A percentile compares a stretch with the other conserved stretches of the same genome.
These are phyloP conservation scores for Mycena sanguinolenta DNA, from an alignment of 768 basidiomycete species.

Conservation along the genomic window DNA sequence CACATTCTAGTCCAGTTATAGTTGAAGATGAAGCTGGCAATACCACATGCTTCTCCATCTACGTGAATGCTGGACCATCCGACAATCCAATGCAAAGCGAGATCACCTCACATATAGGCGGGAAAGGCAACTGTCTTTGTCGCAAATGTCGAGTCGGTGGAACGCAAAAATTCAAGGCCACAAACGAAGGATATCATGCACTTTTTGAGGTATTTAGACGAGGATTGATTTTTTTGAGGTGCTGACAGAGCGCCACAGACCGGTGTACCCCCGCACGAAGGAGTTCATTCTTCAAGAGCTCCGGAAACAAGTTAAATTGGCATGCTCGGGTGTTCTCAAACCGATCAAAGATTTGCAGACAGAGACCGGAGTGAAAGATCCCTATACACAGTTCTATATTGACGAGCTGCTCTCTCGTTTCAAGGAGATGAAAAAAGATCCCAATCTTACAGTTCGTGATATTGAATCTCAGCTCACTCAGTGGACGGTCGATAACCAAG, in stretches of 20 bases:
- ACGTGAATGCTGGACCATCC: background rate
- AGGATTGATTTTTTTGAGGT: too few species aligned
- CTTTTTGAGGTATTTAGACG: too few species aligned
- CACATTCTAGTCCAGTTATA: background rate
- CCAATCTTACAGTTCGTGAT: background rate
- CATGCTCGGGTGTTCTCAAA: conserved; percentile 46
- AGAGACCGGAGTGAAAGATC: background rate
- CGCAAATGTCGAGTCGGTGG: background rate
- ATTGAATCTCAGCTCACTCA: background rate
- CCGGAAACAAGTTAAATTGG: conserved; percentile 46
- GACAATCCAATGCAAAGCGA: background rate
- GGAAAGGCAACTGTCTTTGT: background rate
- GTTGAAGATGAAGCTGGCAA: background rate
- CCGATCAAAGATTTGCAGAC: conserved; percentile 36
- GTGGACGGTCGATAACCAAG: background rate
- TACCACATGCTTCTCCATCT: background rate
- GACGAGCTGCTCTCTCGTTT: too few species aligned
- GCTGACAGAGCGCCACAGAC: too few species aligned
- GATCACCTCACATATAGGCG: background rate
- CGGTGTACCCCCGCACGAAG: background rate
- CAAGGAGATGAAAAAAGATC: too few species aligned
- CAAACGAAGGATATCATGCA: too few species aligned
- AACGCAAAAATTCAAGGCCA: background rate
- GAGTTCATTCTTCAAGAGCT: conserved; percentile 28
- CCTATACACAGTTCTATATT: too few species aligned